Percentiles rank a stretch among this genome's conserved stretches.
Conservation (phyloP, 2,329 filamentous ascomycete species). For the Metarhizium anisopliae region DNA sequence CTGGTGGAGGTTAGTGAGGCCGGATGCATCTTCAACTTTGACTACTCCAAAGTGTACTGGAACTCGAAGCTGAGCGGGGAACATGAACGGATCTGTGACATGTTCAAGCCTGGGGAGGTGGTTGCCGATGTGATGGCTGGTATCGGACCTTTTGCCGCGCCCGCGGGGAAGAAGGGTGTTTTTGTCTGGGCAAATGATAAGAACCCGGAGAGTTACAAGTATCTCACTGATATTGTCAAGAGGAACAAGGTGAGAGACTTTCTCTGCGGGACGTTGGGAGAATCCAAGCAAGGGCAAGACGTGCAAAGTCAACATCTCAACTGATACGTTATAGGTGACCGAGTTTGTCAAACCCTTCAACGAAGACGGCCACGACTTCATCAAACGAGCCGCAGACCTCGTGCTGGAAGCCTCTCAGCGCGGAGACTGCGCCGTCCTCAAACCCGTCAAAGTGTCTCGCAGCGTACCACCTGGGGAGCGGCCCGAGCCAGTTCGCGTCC, state of each 20-base stretch:
- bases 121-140: constrained; percentile 97
- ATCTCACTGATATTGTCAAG: constrained; percentile 59
- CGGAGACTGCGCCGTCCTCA: constrained; percentile 45
- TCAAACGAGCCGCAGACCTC: constrained; percentile 56
- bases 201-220: constrained; percentile 78
- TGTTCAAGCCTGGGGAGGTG: constrained; percentile 77
- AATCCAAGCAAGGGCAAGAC: neutral
- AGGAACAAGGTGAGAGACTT: constrained; percentile 63
- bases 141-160: constrained; percentile 89
- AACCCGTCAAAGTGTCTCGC: constrained; percentile 28
- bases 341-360: constrained; percentile 73
- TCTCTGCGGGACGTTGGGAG: neutral
- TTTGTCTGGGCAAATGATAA: constrained; percentile 97
- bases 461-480: constrained; percentile 26
- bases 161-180: constrained; percentile 78
- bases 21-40: constrained; percentile 79
- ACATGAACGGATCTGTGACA: constrained; percentile 67
- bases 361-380: constrained; percentile 73
- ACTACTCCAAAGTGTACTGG: constrained; percentile 97
- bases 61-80: constrained; percentile 87
- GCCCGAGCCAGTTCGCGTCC: constrained; percentile 30
- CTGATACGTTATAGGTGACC: constrained; percentile 34
- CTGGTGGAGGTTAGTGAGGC: constrained; percentile 77
- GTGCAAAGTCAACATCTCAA: neutral
- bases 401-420: constrained; percentile 42